Percentiles rank a stretch among this genome's conserved stretches.
These are phyloP conservation scores for Podila epigama DNA, from an alignment of 192 early-diverging fungal species.

Conservation along the genomic window DNA sequence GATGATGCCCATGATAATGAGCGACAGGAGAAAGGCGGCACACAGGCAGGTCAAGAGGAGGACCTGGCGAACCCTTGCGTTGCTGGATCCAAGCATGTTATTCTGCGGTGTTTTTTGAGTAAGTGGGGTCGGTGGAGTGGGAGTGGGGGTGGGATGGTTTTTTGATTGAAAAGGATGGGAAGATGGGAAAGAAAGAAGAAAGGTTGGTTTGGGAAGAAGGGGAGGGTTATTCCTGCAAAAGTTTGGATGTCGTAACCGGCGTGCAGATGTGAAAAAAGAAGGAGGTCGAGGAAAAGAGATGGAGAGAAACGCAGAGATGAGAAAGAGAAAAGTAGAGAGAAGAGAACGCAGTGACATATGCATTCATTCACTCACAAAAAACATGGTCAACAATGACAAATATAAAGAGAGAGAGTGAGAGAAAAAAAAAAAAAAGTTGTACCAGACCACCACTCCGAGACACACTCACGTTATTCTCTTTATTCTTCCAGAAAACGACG, in stretches of 20 bases:
- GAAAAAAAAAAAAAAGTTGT: conserved; percentile 3
- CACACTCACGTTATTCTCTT: no score
- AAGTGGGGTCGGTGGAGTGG: not conserved
- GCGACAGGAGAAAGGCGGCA: conserved; percentile 4
- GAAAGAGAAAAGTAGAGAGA: not conserved
- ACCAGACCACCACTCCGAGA: not conserved
- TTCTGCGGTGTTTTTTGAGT: not conserved
- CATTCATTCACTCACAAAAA: no score
- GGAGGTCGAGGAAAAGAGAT: not conserved
- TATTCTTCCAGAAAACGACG: no score
- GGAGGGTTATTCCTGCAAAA: no score
- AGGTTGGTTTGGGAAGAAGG: no score
- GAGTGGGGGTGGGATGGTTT: not conserved
- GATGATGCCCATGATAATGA: conserved; percentile 37
- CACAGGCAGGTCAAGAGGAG: not conserved
- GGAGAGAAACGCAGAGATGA: not conserved
- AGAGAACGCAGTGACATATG: not conserved
- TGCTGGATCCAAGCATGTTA: conserved; percentile 16
- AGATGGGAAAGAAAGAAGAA: no score
- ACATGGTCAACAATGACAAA: conserved; percentile 1
- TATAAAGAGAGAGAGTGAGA: not conserved
- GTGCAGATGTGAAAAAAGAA: no score
- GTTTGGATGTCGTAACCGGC: no score
- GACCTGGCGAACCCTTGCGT: conserved; percentile 10
- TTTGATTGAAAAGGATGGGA: not conserved